Base-by-base conservation (phyloP, 139 green algal genomes). In the Deuterostichococcus epilithicus region DNA sequence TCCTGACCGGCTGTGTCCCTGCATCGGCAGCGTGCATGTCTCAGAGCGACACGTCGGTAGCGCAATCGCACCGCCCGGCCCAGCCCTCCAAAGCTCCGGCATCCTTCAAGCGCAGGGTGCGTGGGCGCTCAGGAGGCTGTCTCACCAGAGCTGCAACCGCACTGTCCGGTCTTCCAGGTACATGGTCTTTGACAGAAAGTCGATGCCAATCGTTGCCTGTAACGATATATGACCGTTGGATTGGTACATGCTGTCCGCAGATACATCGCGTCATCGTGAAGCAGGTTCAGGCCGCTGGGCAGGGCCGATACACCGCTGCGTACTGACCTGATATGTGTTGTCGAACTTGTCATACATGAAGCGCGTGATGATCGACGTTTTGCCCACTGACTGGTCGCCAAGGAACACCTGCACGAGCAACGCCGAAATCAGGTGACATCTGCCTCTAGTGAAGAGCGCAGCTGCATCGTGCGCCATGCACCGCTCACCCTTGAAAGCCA, bases 261-360 rank as follows among this genome's bases (percentile, higher is more conserved):
- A n/a, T n/a, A n/a, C n/a, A n/a, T n/a, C n/a, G n/a, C n/a, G n/a
- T n/a, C n/a, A n/a, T n/a, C n/a, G n/a, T n/a, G n/a, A n/a, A n/a
- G n/a, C n/a, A n/a, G n/a, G n/a, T n/a, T n/a, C n/a, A n/a, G n/a
- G n/a, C n/a, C n/a, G n/a, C n/a, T n/a, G n/a, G n/a, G n/a, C n/a
- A n/a, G n/a, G n/a, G n/a, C n/a, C n/a, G n/a, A n/a, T 3, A 30
- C 3, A 42, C 20, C 38, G 10, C 76, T n/a, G n/a, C n/a, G n/a
- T n/a, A n/a, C n/a, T 26, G 42, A 93, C 93, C 92, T 99, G 96
- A 78, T 99, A 99, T 1, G 89, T 97, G 82, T 94, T 98, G 80
- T 99, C 96, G 81, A 99, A 99, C 85, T 99, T 99, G 83, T 99
- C 96, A 84, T 99, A 99, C 96, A 99, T 99, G 81, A 99, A 99